phyloP scores from a whole-genome alignment of 306 rosid species.

The Coriaria nepalensis region DNA sequence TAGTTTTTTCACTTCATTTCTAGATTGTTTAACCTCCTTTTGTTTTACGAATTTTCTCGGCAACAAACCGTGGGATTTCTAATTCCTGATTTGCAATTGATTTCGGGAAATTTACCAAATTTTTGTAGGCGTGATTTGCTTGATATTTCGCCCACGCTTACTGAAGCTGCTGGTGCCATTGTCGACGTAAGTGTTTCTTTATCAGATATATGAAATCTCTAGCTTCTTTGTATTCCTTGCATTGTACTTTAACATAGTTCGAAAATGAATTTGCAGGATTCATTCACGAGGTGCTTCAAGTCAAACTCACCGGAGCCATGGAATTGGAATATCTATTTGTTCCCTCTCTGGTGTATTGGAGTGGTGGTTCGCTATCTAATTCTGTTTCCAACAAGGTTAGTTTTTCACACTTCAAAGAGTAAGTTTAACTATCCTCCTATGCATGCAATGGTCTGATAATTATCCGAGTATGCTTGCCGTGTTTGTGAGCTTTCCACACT shows the following conservation, averaged over 20 bases:
- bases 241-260: neutral
- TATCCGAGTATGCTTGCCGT: slow-evolving; percentile 9
- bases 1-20: neutral
- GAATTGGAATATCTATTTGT: slow-evolving; percentile 93
- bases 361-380: slow-evolving; percentile 70
- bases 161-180: slow-evolving; percentile 96
- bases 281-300: slow-evolving; percentile 94
- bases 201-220: neutral
- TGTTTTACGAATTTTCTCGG: neutral
- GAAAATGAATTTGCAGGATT: slow-evolving; percentile 38
- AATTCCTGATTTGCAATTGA: neutral
- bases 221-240: slow-evolving; percentile 3
- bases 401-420: slow-evolving; percentile 1
- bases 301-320: slow-evolving; percentile 94
- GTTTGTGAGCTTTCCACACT: neutral
- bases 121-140: slow-evolving; percentile 72
- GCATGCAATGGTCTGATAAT: slow-evolving; percentile 7
- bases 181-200: slow-evolving; percentile 51
- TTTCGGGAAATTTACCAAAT: neutral
- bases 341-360: slow-evolving; percentile 96
- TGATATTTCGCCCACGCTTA: slow-evolving; percentile 71
- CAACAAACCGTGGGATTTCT: slow-evolving; percentile 1
- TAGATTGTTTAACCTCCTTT: neutral
- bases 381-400: slow-evolving; percentile 72
- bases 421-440: neutral